A percentile compares a stretch with the other conserved stretches of the same genome.
phyloP scores from a whole-genome alignment of 2,329 filamentous ascomycete species.

The Coniochaeta prunicola region DNA sequence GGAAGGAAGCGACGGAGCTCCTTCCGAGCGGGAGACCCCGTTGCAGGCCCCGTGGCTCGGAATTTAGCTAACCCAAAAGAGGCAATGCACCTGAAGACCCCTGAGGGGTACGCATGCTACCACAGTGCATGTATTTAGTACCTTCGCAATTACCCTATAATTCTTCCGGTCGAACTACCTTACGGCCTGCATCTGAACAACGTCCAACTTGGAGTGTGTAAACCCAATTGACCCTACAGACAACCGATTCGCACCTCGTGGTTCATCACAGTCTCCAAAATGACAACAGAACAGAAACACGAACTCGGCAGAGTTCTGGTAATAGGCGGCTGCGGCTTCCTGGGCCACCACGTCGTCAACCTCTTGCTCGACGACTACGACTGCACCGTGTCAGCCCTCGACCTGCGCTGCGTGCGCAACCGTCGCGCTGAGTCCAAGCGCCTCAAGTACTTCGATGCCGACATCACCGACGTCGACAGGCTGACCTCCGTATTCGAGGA shows the following conservation, averaged over 20 bases:
- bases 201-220: not conserved
- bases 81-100: not conserved
- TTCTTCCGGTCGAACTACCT: not conserved
- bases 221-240: not conserved
- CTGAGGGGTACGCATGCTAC: not conserved
- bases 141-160: not conserved
- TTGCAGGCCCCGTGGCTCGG: not conserved
- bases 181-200: not conserved
- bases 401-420: conserved; percentile 65
- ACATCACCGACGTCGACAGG: conserved; percentile 62
- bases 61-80: not conserved
- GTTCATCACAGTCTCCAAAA: not conserved
- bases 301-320: conserved; percentile 65
- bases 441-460: conserved; percentile 65
- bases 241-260: not conserved
- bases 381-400: conserved; percentile 58
- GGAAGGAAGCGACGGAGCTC: not conserved
- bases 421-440: conserved; percentile 48
- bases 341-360: conserved; percentile 75
- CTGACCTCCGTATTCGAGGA: conserved; percentile 58
- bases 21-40: not conserved
- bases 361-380: conserved; percentile 58
- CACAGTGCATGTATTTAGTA: not conserved
- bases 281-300: conserved; percentile 26
- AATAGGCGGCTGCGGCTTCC: conserved; percentile 77